A percentile compares a stretch with the other conserved stretches of the same genome.
Evolutionary conservation across 495 filamentous ascomycete genomes (phyloP).

Genomic region (Talaromyces stipitatus): DNA sequence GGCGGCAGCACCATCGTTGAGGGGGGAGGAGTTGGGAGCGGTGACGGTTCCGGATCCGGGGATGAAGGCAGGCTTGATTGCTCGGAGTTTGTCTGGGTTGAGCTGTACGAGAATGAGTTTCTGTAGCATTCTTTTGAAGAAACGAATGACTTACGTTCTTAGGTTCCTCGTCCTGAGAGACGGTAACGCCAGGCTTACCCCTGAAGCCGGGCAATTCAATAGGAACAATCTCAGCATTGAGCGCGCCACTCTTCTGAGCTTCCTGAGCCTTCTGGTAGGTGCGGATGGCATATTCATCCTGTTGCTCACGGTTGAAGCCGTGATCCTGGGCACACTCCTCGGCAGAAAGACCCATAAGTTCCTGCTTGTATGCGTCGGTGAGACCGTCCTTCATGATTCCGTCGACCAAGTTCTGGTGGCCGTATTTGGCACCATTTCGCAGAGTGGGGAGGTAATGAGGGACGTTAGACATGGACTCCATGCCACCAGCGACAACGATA

Average conservation of each 20-base stretch:
- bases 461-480: constrained; percentile 95
- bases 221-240: constrained; percentile 80
- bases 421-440: constrained; percentile 82
- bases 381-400: constrained; percentile 89
- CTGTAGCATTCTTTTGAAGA: background rate
- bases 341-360: constrained; percentile 88
- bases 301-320: constrained; percentile 67
- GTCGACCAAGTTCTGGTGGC: constrained; percentile 77
- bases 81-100: constrained; percentile 82
- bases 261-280: constrained; percentile 86
- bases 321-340: constrained; percentile 90
- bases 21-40: constrained; percentile 91
- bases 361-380: constrained; percentile 82
- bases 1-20: constrained; percentile 90
- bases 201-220: constrained; percentile 81
- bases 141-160: constrained; percentile 57
- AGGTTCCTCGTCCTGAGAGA: constrained; percentile 88
- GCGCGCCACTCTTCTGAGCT: constrained; percentile 69
- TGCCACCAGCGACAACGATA: constrained; percentile 83
- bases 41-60: constrained; percentile 80
- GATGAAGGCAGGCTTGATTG: constrained; percentile 79
- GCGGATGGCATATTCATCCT: constrained; percentile 90
- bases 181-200: constrained; percentile 75
- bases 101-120: constrained; percentile 39
- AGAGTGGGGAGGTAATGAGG: constrained; percentile 91